Evolutionary conservation across 2,329 filamentous ascomycete genomes (phyloP).

Genomic region (Diaporthe sp.): DNA sequence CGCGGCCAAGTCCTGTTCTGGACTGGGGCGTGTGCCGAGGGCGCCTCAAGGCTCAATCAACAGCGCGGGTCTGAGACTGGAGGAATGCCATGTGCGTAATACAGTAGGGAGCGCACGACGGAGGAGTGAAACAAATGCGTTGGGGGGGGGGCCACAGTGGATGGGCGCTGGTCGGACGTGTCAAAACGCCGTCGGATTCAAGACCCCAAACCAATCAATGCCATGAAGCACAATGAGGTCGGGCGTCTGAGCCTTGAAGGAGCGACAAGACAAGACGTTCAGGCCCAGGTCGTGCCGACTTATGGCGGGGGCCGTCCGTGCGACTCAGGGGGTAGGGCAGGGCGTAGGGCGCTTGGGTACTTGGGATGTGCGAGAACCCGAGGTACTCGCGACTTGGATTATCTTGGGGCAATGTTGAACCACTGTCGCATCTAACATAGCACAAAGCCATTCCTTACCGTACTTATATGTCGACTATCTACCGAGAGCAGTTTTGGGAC

Average conservation of each 20-base stretch:
- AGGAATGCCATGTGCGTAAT: background rate
- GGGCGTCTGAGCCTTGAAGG: conserved; percentile 16
- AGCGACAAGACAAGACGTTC: conserved; percentile 13
- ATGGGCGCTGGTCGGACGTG: conserved; percentile 13
- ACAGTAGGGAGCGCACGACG: background rate
- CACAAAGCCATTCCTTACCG: background rate
- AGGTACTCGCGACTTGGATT: background rate
- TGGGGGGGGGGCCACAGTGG: conserved; percentile 1
- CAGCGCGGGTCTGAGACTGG: background rate
- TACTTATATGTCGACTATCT: background rate
- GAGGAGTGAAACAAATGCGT: conserved; percentile 17
- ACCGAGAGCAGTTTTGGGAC: background rate
- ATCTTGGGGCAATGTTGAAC: background rate
- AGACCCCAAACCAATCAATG: conserved; percentile 21
- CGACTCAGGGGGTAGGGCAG: conserved; percentile 5
- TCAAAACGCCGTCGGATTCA: conserved; percentile 24
- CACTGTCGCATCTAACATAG: background rate
- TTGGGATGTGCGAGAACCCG: background rate
- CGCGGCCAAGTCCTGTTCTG: conserved; percentile 1
- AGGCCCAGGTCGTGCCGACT: conserved; percentile 9
- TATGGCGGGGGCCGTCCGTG: conserved; percentile 17
- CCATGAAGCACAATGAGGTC: conserved; percentile 5
- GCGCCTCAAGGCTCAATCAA: conserved; percentile 3
- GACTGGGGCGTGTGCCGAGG: background rate
- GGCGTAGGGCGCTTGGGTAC: conserved; percentile 4